Evolutionary conservation across 1,284 basidiomycete species (phyloP).

Genomic region (Moesziomyces globuligerus): DNA sequence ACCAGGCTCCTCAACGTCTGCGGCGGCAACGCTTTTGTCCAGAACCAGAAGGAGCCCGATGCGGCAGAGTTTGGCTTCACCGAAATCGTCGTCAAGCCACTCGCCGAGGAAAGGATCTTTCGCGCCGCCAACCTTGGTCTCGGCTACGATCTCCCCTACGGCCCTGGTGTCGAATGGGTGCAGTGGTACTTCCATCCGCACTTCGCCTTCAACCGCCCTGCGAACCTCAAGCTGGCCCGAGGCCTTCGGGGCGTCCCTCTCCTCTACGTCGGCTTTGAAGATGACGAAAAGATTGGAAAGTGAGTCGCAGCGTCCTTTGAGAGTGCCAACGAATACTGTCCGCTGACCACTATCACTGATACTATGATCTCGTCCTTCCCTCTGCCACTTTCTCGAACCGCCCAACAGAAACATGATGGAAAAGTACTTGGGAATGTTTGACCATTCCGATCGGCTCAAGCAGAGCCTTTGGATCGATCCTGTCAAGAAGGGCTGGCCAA

Average conservation of each 20-base stretch:
- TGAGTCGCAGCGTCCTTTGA: too few species aligned
- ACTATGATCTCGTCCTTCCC: neutral
- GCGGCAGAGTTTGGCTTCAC: constrained; percentile 49
- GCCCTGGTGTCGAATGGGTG: constrained; percentile 52
- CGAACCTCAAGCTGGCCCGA: constrained; percentile 42
- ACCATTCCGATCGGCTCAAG: constrained; percentile 43
- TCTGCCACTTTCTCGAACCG: neutral
- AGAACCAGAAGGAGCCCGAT: constrained; percentile 47
- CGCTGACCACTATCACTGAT: too few species aligned
- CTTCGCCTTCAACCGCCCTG: constrained; percentile 47
- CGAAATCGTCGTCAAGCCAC: constrained; percentile 48
- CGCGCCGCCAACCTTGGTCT: constrained; percentile 47
- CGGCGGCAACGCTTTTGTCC: constrained; percentile 52
- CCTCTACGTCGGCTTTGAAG: constrained; percentile 54
- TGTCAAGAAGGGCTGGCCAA: constrained; percentile 40
- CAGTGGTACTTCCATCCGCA: constrained; percentile 56
- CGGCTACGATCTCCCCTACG: constrained; percentile 56
- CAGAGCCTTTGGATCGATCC: constrained; percentile 58
- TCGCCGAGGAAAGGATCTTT: constrained; percentile 53
- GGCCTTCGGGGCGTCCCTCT: constrained; percentile 25
- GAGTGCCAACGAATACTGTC: too few species aligned
- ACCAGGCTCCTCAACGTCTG: constrained; percentile 53
- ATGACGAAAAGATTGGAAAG: constrained; percentile 57
- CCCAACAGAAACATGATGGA: constrained; percentile 52
- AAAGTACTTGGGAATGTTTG: constrained; percentile 49